A percentile compares a stretch with the other conserved stretches of the same genome.
phyloP scores from a whole-genome alignment of 805 yeast species.

The Candida rishiriensis region DNA sequence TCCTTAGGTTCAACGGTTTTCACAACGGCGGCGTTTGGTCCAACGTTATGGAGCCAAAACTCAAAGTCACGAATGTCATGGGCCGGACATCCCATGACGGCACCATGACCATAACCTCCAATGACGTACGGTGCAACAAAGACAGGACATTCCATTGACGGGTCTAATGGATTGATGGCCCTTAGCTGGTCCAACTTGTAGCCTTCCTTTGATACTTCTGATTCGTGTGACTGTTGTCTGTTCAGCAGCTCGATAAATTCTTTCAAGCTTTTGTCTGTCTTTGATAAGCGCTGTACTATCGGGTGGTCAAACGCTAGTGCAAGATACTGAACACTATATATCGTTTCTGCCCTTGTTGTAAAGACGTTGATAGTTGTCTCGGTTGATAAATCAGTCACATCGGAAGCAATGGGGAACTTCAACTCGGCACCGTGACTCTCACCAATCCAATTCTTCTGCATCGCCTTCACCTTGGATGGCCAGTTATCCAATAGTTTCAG shows the following conservation, averaged over 20 bases:
- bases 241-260: slow-evolving; percentile 41
- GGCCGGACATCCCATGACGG: slow-evolving; percentile 98
- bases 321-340: slow-evolving; percentile 75
- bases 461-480: slow-evolving; percentile 84
- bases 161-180: slow-evolving; percentile 57
- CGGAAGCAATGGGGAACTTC: slow-evolving; percentile 34
- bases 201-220: slow-evolving; percentile 51
- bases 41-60: slow-evolving; percentile 70
- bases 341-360: slow-evolving; percentile 89
- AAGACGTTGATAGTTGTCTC: slow-evolving; percentile 44
- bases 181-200: slow-evolving; percentile 39
- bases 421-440: slow-evolving; percentile 77
- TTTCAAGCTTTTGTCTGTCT: slow-evolving; percentile 36
- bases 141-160: slow-evolving; percentile 53
- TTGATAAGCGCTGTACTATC: slow-evolving; percentile 38
- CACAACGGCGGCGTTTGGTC: slow-evolving; percentile 33
- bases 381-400: slow-evolving; percentile 5
- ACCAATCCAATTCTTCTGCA: slow-evolving; percentile 97
- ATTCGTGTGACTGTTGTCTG: slow-evolving; percentile 34
- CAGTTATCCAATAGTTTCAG: slow-evolving; percentile 58
- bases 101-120: slow-evolving; percentile 81
- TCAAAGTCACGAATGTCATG: slow-evolving; percentile 82
- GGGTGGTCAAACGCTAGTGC: slow-evolving; percentile 77
- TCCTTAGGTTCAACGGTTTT: slow-evolving; percentile 44
- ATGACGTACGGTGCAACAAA: slow-evolving; percentile 90